Evolutionary conservation across 2,329 filamentous ascomycete genomes (phyloP).

Genomic region (Monilinia fructigena): DNA sequence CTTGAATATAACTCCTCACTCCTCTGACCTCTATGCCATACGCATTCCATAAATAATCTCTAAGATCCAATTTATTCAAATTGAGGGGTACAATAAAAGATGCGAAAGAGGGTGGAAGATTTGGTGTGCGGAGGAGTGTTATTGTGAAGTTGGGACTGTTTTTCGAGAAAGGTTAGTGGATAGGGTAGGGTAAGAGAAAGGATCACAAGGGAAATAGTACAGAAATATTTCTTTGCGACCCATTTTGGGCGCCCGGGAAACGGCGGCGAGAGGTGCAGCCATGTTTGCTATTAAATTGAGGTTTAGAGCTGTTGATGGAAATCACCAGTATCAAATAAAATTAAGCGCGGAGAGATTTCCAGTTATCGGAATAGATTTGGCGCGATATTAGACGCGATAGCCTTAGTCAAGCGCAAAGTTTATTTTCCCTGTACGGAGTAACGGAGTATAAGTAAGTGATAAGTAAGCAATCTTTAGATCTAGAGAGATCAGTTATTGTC

Average conservation of each 20-base stretch:
- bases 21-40: conserved; percentile 73
- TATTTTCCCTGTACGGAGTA: no score
- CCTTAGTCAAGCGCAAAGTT: background rate
- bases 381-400: background rate
- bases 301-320: conserved; percentile 19
- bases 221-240: conserved; percentile 57
- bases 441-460: no score
- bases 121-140: conserved; percentile 71
- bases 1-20: conserved; percentile 78
- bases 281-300: conserved; percentile 22
- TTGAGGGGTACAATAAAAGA: conserved; percentile 86
- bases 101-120: conserved; percentile 75
- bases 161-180: conserved; percentile 18
- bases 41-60: conserved; percentile 86
- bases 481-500: no score
- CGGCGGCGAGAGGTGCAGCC: conserved; percentile 26
- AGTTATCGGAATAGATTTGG: background rate
- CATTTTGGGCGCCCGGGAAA: conserved; percentile 41
- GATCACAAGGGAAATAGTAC: conserved; percentile 43
- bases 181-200: background rate
- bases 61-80: conserved; percentile 94
- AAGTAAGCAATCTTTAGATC: no score
- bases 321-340: conserved; percentile 13
- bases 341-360: conserved; percentile 8
- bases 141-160: conserved; percentile 77